Base-by-base conservation (phyloP, 2,329 filamentous ascomycete genomes). In the Reticulascus tulasneorum region DNA sequence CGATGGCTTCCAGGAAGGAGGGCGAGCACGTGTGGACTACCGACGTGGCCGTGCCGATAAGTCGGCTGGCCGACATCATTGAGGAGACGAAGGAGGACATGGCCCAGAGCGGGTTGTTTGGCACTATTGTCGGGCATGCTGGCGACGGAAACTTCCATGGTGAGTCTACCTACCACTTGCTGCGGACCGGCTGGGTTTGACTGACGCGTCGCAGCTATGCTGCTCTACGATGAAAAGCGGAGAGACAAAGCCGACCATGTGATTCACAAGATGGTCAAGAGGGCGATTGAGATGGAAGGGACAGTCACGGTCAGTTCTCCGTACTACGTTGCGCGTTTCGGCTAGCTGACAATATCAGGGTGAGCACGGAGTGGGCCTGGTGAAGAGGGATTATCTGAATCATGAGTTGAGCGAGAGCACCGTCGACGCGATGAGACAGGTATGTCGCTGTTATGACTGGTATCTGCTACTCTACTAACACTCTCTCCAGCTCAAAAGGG, bases 11-110 rank as follows among this genome's bases (percentile, higher is more conserved):
- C 52, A 77, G 61, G 64, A 77, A 60, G 64, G 75, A 55, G 28
- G 76, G 71, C n/a, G 82, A 90, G 46, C 78, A 77, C 36, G 82
- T 93, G 4, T 93, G 86, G 86, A 91, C 86, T 0, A 86, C 85
- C 2, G 87, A 94, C 53, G 87, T 93, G 9, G 87, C 87, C 1
- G 87, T 94, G 35, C 87, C 87, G 11, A 82, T 93, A 57, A 85
- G 78, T 45, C 69, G 74, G 42, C 58, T 93, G 49, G 77, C 86
- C 4, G 75, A 84, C 44, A 79, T 90, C 40, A 88, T 91, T 47
- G 85, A 89, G 58, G 76, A 84, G 59, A 89, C 86, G 2, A 68
- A 69, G 55, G 57, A 59, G 38, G 60, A 66, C 15, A 55, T 70
- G 44, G 51, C 49, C 39, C 59, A 54, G 55, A 69, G 64, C 32